A percentile compares a stretch with the other conserved stretches of the same genome.
Evolutionary conservation across 2,329 filamentous ascomycete species (phyloP).

Genomic region (Mariannaea elegans): DNA sequence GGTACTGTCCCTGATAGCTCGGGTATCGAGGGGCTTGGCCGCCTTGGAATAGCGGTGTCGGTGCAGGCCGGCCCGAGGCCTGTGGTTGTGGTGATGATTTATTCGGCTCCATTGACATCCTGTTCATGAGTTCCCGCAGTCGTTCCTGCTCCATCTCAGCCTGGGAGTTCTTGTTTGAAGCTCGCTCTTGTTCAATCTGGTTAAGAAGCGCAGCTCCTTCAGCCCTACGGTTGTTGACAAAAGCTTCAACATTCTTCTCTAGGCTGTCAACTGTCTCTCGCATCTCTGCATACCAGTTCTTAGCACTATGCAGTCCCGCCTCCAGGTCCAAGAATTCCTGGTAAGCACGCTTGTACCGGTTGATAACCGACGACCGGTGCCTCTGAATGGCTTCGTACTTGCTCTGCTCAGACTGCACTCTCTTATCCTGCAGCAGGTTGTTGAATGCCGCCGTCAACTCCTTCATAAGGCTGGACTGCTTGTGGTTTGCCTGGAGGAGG

Average conservation of each 20-base stretch:
- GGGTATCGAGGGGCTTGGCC: constrained; percentile 59
- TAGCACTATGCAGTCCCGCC: constrained; percentile 85
- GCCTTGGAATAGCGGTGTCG: constrained; percentile 61
- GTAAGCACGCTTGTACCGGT: constrained; percentile 89
- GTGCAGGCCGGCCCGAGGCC: constrained; percentile 36
- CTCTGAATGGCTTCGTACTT: constrained; percentile 91
- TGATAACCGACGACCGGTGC: constrained; percentile 81
- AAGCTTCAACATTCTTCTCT: constrained; percentile 94
- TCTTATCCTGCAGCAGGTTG: constrained; percentile 88
- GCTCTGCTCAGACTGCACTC: constrained; percentile 91
- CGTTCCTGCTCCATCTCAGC: constrained; percentile 90
- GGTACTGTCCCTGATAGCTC: constrained; percentile 66
- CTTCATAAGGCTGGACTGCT: constrained; percentile 93
- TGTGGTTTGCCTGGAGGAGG: constrained; percentile 92
- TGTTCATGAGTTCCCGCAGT: constrained; percentile 89
- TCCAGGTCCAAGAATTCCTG: constrained; percentile 92
- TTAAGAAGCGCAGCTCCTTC: constrained; percentile 90
- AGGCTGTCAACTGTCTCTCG: constrained; percentile 91
- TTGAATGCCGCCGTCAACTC: constrained; percentile 91
- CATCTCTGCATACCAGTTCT: constrained; percentile 96
- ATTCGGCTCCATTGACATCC: constrained; percentile 85
- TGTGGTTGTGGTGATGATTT: constrained; percentile 44
- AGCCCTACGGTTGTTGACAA: constrained; percentile 91
- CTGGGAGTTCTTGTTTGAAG: constrained; percentile 64
- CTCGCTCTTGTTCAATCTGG: constrained; percentile 84